Percentiles rank a stretch among this genome's conserved stretches.
Conservation (phyloP, 768 basidiomycete genomes). For the Naganishia friedmannii region DNA sequence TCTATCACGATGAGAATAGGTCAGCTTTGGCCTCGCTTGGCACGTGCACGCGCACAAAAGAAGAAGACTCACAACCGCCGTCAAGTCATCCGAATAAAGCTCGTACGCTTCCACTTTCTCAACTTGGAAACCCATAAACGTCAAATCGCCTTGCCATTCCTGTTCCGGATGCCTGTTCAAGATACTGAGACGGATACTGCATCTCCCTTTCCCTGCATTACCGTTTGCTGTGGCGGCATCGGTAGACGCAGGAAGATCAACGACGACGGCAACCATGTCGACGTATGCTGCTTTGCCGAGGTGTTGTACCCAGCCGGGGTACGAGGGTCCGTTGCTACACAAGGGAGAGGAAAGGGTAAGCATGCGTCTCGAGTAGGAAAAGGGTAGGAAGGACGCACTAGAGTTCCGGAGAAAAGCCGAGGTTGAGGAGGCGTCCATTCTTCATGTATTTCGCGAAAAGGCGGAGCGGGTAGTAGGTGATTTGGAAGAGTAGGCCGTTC, state of each 20-base stretch:
- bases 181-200: conserved; percentile 58
- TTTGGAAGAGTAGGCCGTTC: conserved; percentile 55
- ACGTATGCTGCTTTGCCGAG: conserved; percentile 55
- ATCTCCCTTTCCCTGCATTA: conserved; percentile 23
- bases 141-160: conserved; percentile 48
- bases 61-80: conserved; percentile 37
- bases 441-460: conserved; percentile 63
- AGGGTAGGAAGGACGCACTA: conserved; percentile 35
- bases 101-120: conserved; percentile 56
- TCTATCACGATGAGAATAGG: conserved; percentile 31
- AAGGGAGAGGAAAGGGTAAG: neutral
- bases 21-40: neutral
- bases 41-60: neutral
- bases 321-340: conserved; percentile 53
- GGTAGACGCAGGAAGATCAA: conserved; percentile 44
- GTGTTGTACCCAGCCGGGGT: conserved; percentile 59
- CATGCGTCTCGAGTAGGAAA: neutral
- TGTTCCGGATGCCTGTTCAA: conserved; percentile 58
- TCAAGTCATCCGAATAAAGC: conserved; percentile 58
- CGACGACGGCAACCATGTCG: conserved; percentile 58
- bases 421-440: conserved; percentile 30
- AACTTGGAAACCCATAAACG: conserved; percentile 47
- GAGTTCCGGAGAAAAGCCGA: conserved; percentile 32
- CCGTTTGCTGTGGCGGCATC: no score
- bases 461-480: conserved; percentile 57